These are phyloP conservation scores for carrot (Daucus carota) DNA, from an alignment of 129 eudicot genomes.

Conservation along the genomic window DNA sequence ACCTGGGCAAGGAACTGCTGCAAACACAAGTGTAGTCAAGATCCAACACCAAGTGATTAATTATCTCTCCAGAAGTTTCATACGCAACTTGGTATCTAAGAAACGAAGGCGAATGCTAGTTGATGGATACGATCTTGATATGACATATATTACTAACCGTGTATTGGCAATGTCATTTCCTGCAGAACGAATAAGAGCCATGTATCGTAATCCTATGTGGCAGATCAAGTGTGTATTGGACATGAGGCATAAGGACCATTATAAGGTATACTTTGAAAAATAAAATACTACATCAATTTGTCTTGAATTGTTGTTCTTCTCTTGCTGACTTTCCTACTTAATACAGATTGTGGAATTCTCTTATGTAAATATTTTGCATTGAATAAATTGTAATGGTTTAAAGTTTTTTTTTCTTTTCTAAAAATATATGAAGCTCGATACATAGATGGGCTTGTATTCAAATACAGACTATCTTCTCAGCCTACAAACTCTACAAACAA, in stretches of 20 bases:
- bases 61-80: conserved; percentile 32
- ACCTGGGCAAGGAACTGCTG: conserved; percentile 22
- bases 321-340: no score
- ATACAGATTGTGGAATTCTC: no score
- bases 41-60: conserved; percentile 32
- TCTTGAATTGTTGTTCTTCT: no score
- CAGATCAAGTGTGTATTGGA: conserved; percentile 70
- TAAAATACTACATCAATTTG: neutral
- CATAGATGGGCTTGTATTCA: no score
- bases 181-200: conserved; percentile 63
- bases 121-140: conserved; percentile 81
- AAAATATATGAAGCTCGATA: no score
- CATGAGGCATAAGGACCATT: conserved; percentile 60
- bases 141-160: conserved; percentile 69
- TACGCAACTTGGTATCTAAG: conserved; percentile 67
- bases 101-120: conserved; percentile 71
- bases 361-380: no score
- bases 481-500: no score
- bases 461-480: no score
- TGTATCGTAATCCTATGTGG: conserved; percentile 81
- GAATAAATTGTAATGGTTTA: no score
- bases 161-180: conserved; percentile 85
- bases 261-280: conserved; percentile 39
- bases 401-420: no score
- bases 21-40: conserved; percentile 2